These are phyloP conservation scores for Simplicillium sp. DNA, from an alignment of 2,329 filamentous ascomycete species.

Conservation along the genomic window DNA sequence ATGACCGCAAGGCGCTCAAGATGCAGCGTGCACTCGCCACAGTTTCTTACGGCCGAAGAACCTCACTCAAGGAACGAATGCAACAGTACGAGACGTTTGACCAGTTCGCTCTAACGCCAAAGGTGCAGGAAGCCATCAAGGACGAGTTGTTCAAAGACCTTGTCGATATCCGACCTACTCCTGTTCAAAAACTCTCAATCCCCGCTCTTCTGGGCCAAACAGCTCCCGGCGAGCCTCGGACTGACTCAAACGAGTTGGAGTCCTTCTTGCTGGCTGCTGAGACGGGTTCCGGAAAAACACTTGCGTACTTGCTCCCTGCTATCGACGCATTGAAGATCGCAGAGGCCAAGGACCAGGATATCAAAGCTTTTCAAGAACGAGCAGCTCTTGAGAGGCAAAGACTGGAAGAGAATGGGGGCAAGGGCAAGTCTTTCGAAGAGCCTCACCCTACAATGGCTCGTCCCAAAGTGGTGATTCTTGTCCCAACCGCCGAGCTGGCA, in stretches of 20 bases:
- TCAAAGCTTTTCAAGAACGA: conserved; percentile 47
- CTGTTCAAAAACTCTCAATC: conserved; percentile 82
- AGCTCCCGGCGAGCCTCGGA: conserved; percentile 14
- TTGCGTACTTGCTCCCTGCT: conserved; percentile 81
- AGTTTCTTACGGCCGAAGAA: conserved; percentile 63
- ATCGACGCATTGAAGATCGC: conserved; percentile 77
- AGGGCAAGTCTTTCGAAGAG: conserved; percentile 57
- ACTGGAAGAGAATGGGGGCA: conserved; percentile 42
- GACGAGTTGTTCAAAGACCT: conserved; percentile 68
- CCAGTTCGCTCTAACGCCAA: conserved; percentile 65
- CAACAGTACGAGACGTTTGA: conserved; percentile 69
- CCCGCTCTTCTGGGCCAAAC: conserved; percentile 62
- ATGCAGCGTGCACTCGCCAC: conserved; percentile 79
- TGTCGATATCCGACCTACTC: conserved; percentile 70
- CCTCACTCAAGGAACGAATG: conserved; percentile 43
- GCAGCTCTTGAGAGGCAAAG: conserved; percentile 46
- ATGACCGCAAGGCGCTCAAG: conserved; percentile 67
- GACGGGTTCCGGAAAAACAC: conserved; percentile 93
- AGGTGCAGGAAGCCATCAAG: conserved; percentile 60
- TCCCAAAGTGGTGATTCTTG: conserved; percentile 74
- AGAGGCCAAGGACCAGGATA: conserved; percentile 50
- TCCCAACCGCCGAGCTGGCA: conserved; percentile 88
- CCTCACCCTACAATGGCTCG: conserved; percentile 66
- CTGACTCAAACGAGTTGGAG: conserved; percentile 27
- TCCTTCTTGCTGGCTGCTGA: conserved; percentile 82